Base-by-base conservation (phyloP, 2,329 filamentous ascomycete genomes). In the Boeremia exigua region DNA sequence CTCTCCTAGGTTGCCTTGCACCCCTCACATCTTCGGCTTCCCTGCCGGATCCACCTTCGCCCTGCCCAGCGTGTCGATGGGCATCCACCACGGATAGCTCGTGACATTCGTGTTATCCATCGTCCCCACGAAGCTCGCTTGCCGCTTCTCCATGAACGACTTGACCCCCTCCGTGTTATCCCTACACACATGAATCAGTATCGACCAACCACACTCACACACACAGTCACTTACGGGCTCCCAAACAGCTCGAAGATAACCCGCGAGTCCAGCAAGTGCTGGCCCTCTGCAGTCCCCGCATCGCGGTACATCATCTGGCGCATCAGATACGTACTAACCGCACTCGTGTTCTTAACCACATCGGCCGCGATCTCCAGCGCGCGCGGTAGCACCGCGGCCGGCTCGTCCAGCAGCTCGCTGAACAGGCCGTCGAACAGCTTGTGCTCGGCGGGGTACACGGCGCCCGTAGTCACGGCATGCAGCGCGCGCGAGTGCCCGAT, bases 101-200 rank as follows among this genome's bases (percentile, higher is more conserved):
- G 74, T 72, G 2, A 88, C 86, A 8, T 81, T 79, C 68, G 89
- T 83, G 29, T 82, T 78, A 19, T 85, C 83, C 75, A 89, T 81
- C 6, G 80, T 85, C 1, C 80, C 88, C 32, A 75, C 78, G 65
- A 91, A 91, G 11, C 82, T 77, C 0, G 87, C 84, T 53, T 81
- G 79, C 45, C 88, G 79, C 79, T 91, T 91, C 75, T 90, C 79
- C 69, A 90, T 73, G 71, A 91, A 91, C n/a, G 86, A 86, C 49
- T 80, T 69, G 6, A 90, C 84, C 2, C 88, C 88, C 70, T 91
- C 89, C 32, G 81, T 81, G 48, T 88, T 85, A 65, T 91, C 89
- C 60, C 81, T 84, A 37, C 27, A 12, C 8, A 8, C 17, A 25
- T 58, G 15, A 33, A 29, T 49, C 29, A 66, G 59, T 43, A 38